Evolutionary conservation across 352 stramenopile genomes (phyloP).

Genomic region (Phytophthora niederhauseri): DNA sequence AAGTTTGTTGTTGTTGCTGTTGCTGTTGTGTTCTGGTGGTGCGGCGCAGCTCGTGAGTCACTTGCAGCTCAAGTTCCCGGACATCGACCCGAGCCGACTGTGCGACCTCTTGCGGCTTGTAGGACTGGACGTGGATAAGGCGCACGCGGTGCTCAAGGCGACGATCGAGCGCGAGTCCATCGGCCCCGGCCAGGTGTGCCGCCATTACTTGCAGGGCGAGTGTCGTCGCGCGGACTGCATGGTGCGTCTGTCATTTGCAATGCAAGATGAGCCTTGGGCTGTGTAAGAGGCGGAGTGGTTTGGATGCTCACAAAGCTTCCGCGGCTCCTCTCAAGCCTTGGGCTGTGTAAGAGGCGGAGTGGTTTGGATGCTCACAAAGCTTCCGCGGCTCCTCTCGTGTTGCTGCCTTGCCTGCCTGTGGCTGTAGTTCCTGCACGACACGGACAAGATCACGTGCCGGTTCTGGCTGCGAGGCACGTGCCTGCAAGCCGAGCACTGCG

Average conservation of each 20-base stretch:
- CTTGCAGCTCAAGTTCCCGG: conserved; percentile 85
- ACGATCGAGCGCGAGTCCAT: conserved; percentile 79
- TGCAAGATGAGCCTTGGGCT: conserved; percentile 23
- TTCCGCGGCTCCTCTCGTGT: conserved; percentile 33
- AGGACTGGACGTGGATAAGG: conserved; percentile 74
- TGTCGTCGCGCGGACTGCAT: conserved; percentile 87
- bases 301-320: conserved; percentile 26
- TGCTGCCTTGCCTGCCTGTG: conserved; percentile 34
- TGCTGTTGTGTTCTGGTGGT: conserved; percentile 15
- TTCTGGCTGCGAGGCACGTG: conserved; percentile 87
- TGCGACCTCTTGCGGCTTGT: conserved; percentile 79
- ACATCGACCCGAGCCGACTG: conserved; percentile 72
- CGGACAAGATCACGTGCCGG: conserved; percentile 80
- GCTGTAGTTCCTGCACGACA: conserved; percentile 85
- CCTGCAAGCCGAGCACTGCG: conserved; percentile 77
- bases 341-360: conserved; percentile 16
- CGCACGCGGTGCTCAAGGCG: conserved; percentile 75
- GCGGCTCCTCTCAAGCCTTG: too few relatives aligned
- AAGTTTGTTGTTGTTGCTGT: conserved; percentile 9
- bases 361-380: conserved; percentile 23
- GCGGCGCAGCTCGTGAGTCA: conserved; percentile 68
- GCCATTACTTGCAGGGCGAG: conserved; percentile 82
- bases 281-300: conserved; percentile 15
- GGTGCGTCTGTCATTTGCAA: conserved; percentile 51
- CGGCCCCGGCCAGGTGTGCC: conserved; percentile 75